Percentiles rank a stretch among this genome's conserved stretches.
phyloP scores from a whole-genome alignment of 129 eudicot species.

The Scalesia atractyloides region DNA sequence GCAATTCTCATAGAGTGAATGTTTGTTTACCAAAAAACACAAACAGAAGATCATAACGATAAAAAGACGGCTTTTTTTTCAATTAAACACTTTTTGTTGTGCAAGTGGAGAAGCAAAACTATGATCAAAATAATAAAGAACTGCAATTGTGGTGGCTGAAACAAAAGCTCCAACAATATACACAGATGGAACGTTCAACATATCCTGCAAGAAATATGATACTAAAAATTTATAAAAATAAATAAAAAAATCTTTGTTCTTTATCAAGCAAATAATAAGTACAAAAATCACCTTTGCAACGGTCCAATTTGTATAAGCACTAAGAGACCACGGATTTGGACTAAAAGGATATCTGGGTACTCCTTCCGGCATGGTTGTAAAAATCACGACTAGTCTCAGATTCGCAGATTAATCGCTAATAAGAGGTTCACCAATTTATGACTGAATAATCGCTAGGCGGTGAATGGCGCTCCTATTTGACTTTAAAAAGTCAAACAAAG shows the following conservation, averaged over 20 bases:
- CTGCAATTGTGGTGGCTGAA: slow-evolving; percentile 99
- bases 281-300: slow-evolving; percentile 72
- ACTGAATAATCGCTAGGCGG: too few relatives aligned
- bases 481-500: too few relatives aligned
- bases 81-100: slow-evolving; percentile 88
- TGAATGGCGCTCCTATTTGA: too few relatives aligned
- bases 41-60: slow-evolving; percentile 94
- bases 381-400: too few relatives aligned
- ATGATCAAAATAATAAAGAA: slow-evolving; percentile 94
- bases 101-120: slow-evolving; percentile 99
- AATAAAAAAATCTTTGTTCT: neutral
- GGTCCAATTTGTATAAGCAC: slow-evolving; percentile 96
- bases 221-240: neutral
- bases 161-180: slow-evolving; percentile 91
- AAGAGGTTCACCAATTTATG: too few relatives aligned
- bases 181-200: slow-evolving; percentile 79
- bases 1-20: neutral
- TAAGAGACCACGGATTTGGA: slow-evolving; percentile 97
- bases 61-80: slow-evolving; percentile 87
- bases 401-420: too few relatives aligned
- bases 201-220: slow-evolving; percentile 52
- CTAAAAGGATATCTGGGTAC: slow-evolving; percentile 86
- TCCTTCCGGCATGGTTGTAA: slow-evolving; percentile 86
- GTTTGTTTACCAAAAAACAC: slow-evolving; percentile 68
- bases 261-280: neutral